Conservation (phyloP, 441 rosid species). For the Populus hybrid region DNA sequence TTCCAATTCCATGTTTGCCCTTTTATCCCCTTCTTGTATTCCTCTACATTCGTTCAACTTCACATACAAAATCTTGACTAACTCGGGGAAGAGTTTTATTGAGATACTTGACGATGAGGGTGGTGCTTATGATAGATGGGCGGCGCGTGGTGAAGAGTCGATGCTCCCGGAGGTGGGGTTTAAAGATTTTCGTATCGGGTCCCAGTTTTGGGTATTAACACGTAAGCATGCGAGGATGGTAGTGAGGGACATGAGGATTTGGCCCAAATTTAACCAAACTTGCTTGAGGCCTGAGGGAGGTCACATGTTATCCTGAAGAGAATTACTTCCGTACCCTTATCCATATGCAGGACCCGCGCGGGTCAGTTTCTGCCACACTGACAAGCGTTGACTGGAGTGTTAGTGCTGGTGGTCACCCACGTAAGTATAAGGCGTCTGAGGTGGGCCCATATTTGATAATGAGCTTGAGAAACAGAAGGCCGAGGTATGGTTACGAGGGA, state of each 20-base stretch:
- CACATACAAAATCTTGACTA: conserved; percentile 38
- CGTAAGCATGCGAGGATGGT: conserved; percentile 64
- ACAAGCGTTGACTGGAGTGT: conserved; percentile 75
- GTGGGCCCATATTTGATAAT: conserved; percentile 49
- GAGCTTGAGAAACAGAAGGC: conserved; percentile 35
- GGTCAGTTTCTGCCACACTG: conserved; percentile 54
- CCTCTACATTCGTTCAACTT: conserved; percentile 64
- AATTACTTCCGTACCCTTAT: conserved; percentile 76
- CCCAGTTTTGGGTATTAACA: conserved; percentile 78
- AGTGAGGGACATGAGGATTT: conserved; percentile 46
- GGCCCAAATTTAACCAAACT: conserved; percentile 58
- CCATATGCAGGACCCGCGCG: conserved; percentile 56
- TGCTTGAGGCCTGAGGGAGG: conserved; percentile 42
- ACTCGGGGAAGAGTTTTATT: conserved; percentile 54
- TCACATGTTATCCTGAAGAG: conserved; percentile 68
- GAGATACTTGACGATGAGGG: conserved; percentile 56
- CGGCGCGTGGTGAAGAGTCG: conserved; percentile 60
- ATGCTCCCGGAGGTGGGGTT: conserved; percentile 71
- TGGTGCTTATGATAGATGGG: conserved; percentile 61
- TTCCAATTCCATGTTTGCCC: conserved; percentile 57
- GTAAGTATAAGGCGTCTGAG: conserved; percentile 41
- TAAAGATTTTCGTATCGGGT: conserved; percentile 73
- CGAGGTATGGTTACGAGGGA: conserved; percentile 53
- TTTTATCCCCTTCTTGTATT: conserved; percentile 64
- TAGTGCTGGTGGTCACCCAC: conserved; percentile 61